Base-by-base conservation (phyloP, 345 rosid species). In the Noccaea caerulescens region DNA sequence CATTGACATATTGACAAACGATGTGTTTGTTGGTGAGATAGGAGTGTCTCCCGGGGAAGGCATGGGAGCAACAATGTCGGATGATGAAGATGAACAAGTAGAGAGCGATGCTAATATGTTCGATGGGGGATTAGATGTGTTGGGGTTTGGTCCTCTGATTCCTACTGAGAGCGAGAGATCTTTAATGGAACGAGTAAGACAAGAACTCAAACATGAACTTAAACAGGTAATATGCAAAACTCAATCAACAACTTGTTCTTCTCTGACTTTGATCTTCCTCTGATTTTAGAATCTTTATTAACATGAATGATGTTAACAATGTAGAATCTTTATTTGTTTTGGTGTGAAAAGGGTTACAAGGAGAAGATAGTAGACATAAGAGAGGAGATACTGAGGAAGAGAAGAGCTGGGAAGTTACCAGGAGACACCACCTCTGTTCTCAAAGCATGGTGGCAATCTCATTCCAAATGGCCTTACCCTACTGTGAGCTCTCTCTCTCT, bases 1-100 rank as follows among this genome's bases (percentile, higher is more conserved):
- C 14, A 46, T 44, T 8, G 55, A 53, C 14, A 23, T 12, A n/a
- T 10, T 7, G 55, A 32, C 13, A 0, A 56, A 46, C 0, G 43
- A 20, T 37, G 55, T 72, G 25, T 42, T 51, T 42, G 39, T 53
- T 47, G 76, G 58, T 58, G 80, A 49, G 71, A 63, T 86, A 94
- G 99, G 99, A 77, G 91, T 91, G 70, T 92, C 99, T 67, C 97
- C 97, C 0, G 96, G 98, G 8, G 98, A 94, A 81, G 99, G 96
- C 3, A 89, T 88, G 7, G 97, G 97, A 1, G 98, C 98, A 46
- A 94, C 99, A 56, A 94, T 94, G 99, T 94, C 99, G 0, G 99
- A 94, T 33, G 97, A 92, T 12, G 99, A 94, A 11, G 98, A 94
- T 7, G 99, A 94, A 66, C 98, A 86, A 79, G 89, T 85, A 10